Conservation (phyloP, 495 filamentous ascomycete genomes). For the Penicillium crystallinum region DNA sequence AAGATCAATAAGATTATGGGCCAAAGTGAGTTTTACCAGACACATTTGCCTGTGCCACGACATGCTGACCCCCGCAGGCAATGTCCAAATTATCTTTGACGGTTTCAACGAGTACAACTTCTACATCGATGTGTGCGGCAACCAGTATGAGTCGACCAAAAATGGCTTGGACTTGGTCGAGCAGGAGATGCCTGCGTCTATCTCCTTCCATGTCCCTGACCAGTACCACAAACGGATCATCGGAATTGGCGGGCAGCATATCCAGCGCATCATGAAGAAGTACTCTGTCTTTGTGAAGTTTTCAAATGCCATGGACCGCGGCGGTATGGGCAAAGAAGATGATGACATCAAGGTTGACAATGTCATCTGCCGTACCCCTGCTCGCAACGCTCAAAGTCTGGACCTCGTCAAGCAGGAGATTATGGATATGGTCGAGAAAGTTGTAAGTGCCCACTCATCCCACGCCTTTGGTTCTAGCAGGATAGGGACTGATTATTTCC, state of each 20-base stretch:
- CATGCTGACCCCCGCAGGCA: slow-evolving; percentile 45
- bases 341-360: slow-evolving; percentile 99
- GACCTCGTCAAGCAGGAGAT: slow-evolving; percentile 98
- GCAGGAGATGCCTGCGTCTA: slow-evolving; percentile 98
- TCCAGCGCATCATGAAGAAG: slow-evolving; percentile 99
- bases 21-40: slow-evolving; percentile 57
- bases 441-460: slow-evolving; percentile 46
- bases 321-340: slow-evolving; percentile 87
- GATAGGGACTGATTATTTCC: slow-evolving; percentile 7
- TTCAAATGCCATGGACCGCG: slow-evolving; percentile 98
- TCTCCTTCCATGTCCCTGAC: slow-evolving; percentile 99
- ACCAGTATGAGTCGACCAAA: slow-evolving; percentile 86
- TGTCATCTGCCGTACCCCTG: slow-evolving; percentile 95
- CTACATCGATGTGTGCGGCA: slow-evolving; percentile 94
- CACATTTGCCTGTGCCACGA: not conserved
- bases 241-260: slow-evolving; percentile 95
- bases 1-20: slow-evolving; percentile 99
- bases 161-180: slow-evolving; percentile 88
- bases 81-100: slow-evolving; percentile 98
- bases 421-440: slow-evolving; percentile 98
- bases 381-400: slow-evolving; percentile 91
- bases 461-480: not conserved
- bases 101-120: slow-evolving; percentile 99
- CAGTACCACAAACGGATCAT: slow-evolving; percentile 99
- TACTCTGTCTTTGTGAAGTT: slow-evolving; percentile 99